Percentiles rank a stretch among this genome's conserved stretches.
These are phyloP conservation scores for Perkinsus marinus DNA, from an alignment of 169 alveolate genomes.

Conservation along the genomic window DNA sequence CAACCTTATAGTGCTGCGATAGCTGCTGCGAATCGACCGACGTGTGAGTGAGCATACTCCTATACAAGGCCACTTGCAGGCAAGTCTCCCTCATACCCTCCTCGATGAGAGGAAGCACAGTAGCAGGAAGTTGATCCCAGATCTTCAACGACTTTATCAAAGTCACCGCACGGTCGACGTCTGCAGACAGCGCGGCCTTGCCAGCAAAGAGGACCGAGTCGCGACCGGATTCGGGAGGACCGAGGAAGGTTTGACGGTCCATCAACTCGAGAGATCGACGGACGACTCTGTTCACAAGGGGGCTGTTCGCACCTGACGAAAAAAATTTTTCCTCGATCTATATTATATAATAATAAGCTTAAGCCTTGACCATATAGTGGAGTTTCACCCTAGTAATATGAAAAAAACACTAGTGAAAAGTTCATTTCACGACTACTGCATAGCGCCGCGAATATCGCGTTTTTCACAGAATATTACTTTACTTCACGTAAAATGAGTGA, in stretches of 20 bases:
- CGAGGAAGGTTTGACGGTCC: conserved; percentile 73
- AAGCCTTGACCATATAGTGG: too few relatives aligned
- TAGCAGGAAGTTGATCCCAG: background rate
- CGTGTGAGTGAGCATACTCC: background rate
- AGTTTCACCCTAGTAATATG: too few relatives aligned
- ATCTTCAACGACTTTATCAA: background rate
- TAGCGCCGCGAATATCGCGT: too few relatives aligned
- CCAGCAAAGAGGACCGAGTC: conserved; percentile 77
- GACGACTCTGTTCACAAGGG: conserved; percentile 45
- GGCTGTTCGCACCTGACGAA: background rate
- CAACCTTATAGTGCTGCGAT: background rate
- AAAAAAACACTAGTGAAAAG: too few relatives aligned
- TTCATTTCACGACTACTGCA: too few relatives aligned
- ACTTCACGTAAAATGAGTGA: too few relatives aligned
- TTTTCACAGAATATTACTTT: too few relatives aligned
- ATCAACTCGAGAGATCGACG: conserved; percentile 71
- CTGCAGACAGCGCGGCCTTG: conserved; percentile 20
- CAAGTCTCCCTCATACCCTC: background rate
- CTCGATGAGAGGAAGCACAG: background rate
- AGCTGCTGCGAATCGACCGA: background rate
- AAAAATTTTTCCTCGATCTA: too few relatives aligned
- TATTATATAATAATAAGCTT: too few relatives aligned
- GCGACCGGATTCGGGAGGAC: conserved; percentile 80
- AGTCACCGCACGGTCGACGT: background rate
- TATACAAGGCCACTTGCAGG: background rate